phyloP scores from a whole-genome alignment of 306 rosid genomes.

The Begonia fuchsioides region DNA sequence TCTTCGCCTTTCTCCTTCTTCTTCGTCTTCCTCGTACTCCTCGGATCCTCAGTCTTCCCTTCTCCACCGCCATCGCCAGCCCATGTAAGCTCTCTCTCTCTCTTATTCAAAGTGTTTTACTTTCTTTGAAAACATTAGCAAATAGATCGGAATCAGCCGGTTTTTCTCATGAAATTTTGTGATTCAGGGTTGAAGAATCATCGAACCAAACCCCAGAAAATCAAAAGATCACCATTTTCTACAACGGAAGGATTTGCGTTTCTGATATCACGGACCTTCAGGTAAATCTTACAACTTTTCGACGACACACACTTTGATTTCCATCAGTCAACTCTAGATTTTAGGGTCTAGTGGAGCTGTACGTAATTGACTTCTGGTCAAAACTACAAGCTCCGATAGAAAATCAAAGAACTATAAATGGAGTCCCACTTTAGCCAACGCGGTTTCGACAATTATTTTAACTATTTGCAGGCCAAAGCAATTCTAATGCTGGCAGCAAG shows the following conservation, averaged over 20 bases:
- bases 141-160: too few relatives aligned
- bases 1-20: conserved; percentile 38
- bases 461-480: conserved; percentile 6
- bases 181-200: conserved; percentile 13
- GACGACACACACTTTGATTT: too few relatives aligned
- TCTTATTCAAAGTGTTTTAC: background rate
- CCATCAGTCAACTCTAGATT: too few relatives aligned
- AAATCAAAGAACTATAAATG: too few relatives aligned
- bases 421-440: too few relatives aligned
- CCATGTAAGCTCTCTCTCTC: conserved; percentile 14
- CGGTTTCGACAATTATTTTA: too few relatives aligned
- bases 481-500: conserved; percentile 28
- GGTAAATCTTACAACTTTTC: conserved; percentile 17
- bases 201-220: conserved; percentile 1
- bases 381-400: too few relatives aligned
- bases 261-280: conserved; percentile 51
- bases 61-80: background rate
- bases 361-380: too few relatives aligned
- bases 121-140: background rate
- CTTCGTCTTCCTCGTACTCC: conserved; percentile 2
- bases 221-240: conserved; percentile 46
- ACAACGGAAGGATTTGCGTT: conserved; percentile 48
- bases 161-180: background rate
- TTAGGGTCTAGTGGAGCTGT: too few relatives aligned
- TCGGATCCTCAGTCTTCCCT: background rate